Conservation (phyloP, 352 stramenopile genomes). For the Globisporangium cylindrosporum region DNA sequence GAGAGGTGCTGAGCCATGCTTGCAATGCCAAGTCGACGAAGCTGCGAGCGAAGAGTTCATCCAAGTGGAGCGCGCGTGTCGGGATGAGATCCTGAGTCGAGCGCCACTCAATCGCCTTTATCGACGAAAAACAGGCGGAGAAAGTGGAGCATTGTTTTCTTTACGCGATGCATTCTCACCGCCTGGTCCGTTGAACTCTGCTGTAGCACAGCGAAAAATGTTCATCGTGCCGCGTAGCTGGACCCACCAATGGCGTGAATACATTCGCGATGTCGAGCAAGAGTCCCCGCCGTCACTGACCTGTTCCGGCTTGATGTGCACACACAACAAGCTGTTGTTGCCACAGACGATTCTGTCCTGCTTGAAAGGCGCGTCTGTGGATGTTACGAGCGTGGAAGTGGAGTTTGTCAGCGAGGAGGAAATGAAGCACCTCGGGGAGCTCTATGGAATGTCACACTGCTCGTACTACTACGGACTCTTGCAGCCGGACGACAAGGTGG, state of each 20-base stretch:
- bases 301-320: slow-evolving; percentile 37
- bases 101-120: slow-evolving; percentile 51
- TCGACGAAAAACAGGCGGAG: slow-evolving; percentile 26
- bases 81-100: slow-evolving; percentile 60
- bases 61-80: slow-evolving; percentile 48
- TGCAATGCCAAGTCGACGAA: slow-evolving; percentile 49
- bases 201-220: slow-evolving; percentile 29
- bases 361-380: slow-evolving; percentile 39
- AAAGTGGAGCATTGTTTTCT: slow-evolving; percentile 31
- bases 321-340: slow-evolving; percentile 53
- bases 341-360: slow-evolving; percentile 42
- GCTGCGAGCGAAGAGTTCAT: slow-evolving; percentile 46
- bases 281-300: slow-evolving; percentile 30
- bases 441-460: slow-evolving; percentile 49
- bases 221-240: slow-evolving; percentile 62
- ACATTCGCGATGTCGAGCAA: slow-evolving; percentile 70
- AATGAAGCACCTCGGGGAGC: slow-evolving; percentile 52
- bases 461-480: slow-evolving; percentile 51
- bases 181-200: slow-evolving; percentile 25
- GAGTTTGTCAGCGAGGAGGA: slow-evolving; percentile 62
- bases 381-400: slow-evolving; percentile 42
- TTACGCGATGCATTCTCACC: slow-evolving; percentile 48
- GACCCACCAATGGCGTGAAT: slow-evolving; percentile 62
- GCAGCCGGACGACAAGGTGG: slow-evolving; percentile 22
- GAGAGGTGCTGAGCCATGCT: slow-evolving; percentile 33